Evolutionary conservation across 2,329 filamentous ascomycete species (phyloP), one percentile per base, ranked within the genome.

Genomic region (Colletotrichum chrysophilum): DNA sequence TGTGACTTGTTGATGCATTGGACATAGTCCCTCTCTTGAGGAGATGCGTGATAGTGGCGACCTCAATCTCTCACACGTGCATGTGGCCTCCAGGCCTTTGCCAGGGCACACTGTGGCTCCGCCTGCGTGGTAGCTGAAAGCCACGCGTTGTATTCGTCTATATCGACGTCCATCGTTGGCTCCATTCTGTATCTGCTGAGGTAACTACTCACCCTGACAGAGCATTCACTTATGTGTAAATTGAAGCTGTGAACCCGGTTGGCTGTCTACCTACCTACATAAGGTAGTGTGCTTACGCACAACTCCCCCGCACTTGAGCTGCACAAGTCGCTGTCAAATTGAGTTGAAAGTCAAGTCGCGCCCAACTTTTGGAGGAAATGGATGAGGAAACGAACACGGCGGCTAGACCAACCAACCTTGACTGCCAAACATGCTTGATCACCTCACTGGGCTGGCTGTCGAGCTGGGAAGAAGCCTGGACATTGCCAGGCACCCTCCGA

Each of bases 401-500:
- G 58, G 38, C 71, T 64, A n/a, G 56, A 68, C 56, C 65, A 48
- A 48, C 38, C 58, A 62, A 32, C 65, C 30, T 70, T 64, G 18
- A 14, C 43, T 32, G 26, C 4, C 36, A 56, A 64, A 65, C 24
- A 70, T 64, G 71, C 38, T 38, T 70, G 58, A 58, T 58, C 32
- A 65, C 43, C 66, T 65, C 58, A 56, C 56, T 21, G 71, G 56
- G 30, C 43, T 64, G 66, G n/a, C 16, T 14, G 3, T 26, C 21
- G 26, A 70, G 62, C 72, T 61, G 62, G 72, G 72, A 65, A 67
- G n/a, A 61, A 61, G 61, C 72, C 69, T 72, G 72, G 21, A 58
- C 16, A 48, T 24, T 14, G 69, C 30, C 62, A 75, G 72, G 71
- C 61, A 75, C 61, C 52, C 61, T 66, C 26, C 48, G 30, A 52